Evolutionary conservation across 176 grass and related monocot genomes (phyloP), one percentile per base, ranked within the genome.

Genomic region (Aegilops tauschii): DNA sequence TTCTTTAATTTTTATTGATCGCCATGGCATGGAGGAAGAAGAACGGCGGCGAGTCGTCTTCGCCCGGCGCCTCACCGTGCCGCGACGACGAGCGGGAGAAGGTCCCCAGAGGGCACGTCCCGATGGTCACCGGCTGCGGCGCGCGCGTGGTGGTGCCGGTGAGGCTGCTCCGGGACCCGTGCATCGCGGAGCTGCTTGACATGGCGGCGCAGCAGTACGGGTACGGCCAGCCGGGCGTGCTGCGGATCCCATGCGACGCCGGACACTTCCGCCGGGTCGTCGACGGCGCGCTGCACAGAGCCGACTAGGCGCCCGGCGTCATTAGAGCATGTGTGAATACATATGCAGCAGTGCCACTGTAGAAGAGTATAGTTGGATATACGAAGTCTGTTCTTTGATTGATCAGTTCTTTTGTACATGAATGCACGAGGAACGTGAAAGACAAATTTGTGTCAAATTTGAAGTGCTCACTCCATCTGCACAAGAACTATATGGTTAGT

Each of bases 131-230:
- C 44, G 68, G 77, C 9, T 77, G 13, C 3, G 83, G 65, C 40
- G 78, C 94, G 82, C 90, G 84, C 5, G 80, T 97, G 78, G 21
- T 89, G 82, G 90, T 97, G 75, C 90, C 87, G 16, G 87, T 90
- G 39, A 71, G 65, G 47, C 78, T 91, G n/a, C 85, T 97, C 28
- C 3, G 32, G 65, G 63, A 93, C 16, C 89, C 95, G 0, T 83
- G 47, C 79, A 23, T 97, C 37, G 78, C 37, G 9, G 87, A 81
- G 84, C 84, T 97, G 54, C 87, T 97, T 45, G 90, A 95, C 63
- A 83, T 90, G 79, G 81, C 90, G 30, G 92, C 85, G 3, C 18
- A 69, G 80, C 65, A 40, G 52, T 97, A 91, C 42, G 91, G 91
- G 54, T 91, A 86, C 54, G 3, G n/a, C 29, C 95, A 93, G 83